A percentile compares a stretch with the other conserved stretches of the same genome.
Conservation (phyloP, 2,329 filamentous ascomycete genomes). For the Penicillium crustosum region DNA sequence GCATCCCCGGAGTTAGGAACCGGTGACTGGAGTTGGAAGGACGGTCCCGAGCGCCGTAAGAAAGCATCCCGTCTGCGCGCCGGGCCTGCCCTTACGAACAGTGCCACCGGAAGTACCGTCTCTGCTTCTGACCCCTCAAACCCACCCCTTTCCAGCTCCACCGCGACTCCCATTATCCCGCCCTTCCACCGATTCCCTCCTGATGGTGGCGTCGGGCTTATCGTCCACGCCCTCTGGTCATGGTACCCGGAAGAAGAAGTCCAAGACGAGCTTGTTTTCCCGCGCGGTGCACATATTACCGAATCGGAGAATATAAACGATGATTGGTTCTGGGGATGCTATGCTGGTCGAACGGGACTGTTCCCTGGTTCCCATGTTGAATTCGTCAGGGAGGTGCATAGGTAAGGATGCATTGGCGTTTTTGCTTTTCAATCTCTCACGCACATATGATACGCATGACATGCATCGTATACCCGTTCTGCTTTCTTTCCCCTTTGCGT, state of each 20-base stretch:
- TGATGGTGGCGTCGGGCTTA: slow-evolving; percentile 69
- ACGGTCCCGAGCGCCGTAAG: slow-evolving; percentile 40
- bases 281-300: slow-evolving; percentile 74
- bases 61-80: slow-evolving; percentile 37
- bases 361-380: slow-evolving; percentile 78
- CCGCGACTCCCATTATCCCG: slow-evolving; percentile 12
- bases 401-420: slow-evolving; percentile 10
- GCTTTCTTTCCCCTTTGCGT: not conserved
- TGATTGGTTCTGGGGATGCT: slow-evolving; percentile 86
- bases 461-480: not conserved
- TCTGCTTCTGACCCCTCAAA: slow-evolving; percentile 18
- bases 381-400: slow-evolving; percentile 42
- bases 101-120: slow-evolving; percentile 3
- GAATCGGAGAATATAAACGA: slow-evolving; percentile 87
- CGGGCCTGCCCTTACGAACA: slow-evolving; percentile 5
- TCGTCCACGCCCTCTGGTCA: slow-evolving; percentile 67
- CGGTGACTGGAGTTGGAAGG: slow-evolving; percentile 47
- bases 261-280: slow-evolving; percentile 77
- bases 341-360: slow-evolving; percentile 75
- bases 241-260: slow-evolving; percentile 66
- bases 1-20: slow-evolving; percentile 29
- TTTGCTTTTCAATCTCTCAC: not conserved
- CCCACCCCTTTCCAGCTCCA: slow-evolving; percentile 7
- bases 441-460: not conserved
- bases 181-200: slow-evolving; percentile 61